phyloP scores from a whole-genome alignment of 352 stramenopile species.

The Phytophthora fragariaefolia region DNA sequence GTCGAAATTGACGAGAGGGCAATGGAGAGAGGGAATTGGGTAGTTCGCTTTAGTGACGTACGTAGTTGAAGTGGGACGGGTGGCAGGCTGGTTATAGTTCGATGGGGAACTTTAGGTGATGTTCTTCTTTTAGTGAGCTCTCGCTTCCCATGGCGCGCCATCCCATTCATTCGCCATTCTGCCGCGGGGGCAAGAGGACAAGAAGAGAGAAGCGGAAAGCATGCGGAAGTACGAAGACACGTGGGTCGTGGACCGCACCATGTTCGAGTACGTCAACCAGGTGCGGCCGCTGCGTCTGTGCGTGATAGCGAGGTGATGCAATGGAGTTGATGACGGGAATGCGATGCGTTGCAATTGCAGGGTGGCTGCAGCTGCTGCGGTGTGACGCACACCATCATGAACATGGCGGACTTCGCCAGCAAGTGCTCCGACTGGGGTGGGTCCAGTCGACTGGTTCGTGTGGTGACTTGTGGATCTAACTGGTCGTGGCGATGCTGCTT shows the following conservation, averaged over 20 bases:
- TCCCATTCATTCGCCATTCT: constrained; percentile 25
- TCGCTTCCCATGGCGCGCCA: constrained; percentile 3
- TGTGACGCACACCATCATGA: constrained; percentile 90
- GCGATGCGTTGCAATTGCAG: constrained; percentile 26
- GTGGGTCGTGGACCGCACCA: constrained; percentile 93
- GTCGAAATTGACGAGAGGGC: constrained; percentile 1
- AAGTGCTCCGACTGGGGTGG: constrained; percentile 91
- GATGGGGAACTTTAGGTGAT: constrained; percentile 2
- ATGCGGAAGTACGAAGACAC: constrained; percentile 80
- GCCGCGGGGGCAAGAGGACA: constrained; percentile 5
- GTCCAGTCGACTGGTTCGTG: background rate
- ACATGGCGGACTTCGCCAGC: constrained; percentile 81
- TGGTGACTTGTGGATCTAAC: background rate
- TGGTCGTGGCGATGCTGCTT: background rate
- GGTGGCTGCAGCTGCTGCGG: constrained; percentile 93
- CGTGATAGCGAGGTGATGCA: constrained; percentile 1
- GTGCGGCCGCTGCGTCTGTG: constrained; percentile 4
- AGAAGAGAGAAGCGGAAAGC: background rate
- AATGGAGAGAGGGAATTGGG: background rate
- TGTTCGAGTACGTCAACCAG: constrained; percentile 96
- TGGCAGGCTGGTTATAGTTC: constrained; percentile 31
- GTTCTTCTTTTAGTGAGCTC: constrained; percentile 10
- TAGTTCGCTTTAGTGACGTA: background rate
- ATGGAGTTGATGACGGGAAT: background rate
- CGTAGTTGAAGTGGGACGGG: constrained; percentile 19